Conservation (phyloP, 129 eudicot species). For the carrot (Daucus carota) region DNA sequence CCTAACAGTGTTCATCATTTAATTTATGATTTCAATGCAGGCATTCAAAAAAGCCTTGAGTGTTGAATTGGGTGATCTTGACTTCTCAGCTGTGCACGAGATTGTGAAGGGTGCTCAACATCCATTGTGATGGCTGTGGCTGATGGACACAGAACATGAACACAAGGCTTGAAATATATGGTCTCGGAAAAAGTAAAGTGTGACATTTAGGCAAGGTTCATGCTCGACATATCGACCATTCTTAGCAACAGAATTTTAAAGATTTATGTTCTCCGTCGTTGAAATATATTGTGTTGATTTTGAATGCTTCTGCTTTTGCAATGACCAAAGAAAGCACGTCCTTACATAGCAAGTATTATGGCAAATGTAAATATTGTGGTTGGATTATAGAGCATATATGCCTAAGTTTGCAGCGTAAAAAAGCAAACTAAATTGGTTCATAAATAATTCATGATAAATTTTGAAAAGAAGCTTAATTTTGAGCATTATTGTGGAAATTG, state of each 20-base stretch:
- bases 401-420: no score
- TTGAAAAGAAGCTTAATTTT: no score
- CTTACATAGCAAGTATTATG: no score
- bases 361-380: not conserved
- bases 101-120: slow-evolving; percentile 38
- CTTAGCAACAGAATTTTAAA: not conserved
- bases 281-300: not conserved
- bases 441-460: no score
- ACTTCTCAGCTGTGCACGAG: slow-evolving; percentile 91
- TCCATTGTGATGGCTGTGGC: slow-evolving; percentile 27
- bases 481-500: no score
- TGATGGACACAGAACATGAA: not conserved
- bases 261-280: not conserved
- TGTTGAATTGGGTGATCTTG: slow-evolving; percentile 85
- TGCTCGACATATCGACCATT: not conserved
- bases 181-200: not conserved
- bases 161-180: not conserved
- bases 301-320: not conserved
- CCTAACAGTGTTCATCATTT: not conserved
- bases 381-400: not conserved
- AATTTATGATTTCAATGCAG: slow-evolving; percentile 23
- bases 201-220: not conserved
- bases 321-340: not conserved
- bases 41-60: slow-evolving; percentile 88
- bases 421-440: no score